Percentiles rank a stretch among this genome's conserved stretches.
These are phyloP conservation scores for Zygoascus biomembranicola DNA, from an alignment of 805 yeast species.

Conservation along the genomic window DNA sequence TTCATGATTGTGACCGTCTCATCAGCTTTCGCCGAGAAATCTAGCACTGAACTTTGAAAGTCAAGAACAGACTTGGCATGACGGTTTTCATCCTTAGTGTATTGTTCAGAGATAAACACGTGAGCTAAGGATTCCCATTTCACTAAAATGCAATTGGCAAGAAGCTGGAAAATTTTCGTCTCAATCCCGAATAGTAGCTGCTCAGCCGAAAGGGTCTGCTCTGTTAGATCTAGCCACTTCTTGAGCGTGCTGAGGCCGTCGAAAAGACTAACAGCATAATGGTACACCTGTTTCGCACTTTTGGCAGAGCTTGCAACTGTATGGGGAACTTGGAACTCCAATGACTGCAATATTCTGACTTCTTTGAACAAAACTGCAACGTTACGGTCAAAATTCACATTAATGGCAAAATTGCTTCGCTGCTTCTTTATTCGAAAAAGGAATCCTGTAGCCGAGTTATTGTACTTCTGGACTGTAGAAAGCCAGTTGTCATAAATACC, in stretches of 20 bases:
- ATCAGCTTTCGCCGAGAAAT: constrained; percentile 27
- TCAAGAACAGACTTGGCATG: constrained; percentile 26
- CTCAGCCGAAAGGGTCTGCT: constrained; percentile 31
- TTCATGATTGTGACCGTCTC: constrained; percentile 23
- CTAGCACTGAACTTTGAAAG: constrained; percentile 28
- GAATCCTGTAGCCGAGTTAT: constrained; percentile 24
- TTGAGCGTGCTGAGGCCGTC: constrained; percentile 43
- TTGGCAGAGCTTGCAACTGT: constrained; percentile 39
- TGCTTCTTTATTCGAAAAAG: constrained; percentile 32
- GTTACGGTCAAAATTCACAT: constrained; percentile 45
- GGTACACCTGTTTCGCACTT: constrained; percentile 44
- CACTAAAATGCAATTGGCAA: constrained; percentile 32
- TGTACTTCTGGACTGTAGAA: constrained; percentile 16
- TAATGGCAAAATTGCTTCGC: constrained; percentile 27
- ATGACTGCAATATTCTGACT: constrained; percentile 39
- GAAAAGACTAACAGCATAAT: constrained; percentile 44
- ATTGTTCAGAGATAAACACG: constrained; percentile 3
- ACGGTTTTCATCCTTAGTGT: constrained; percentile 25
- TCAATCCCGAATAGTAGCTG: constrained; percentile 20
- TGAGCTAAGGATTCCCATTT: constrained; percentile 39
- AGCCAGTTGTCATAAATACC: constrained; percentile 44
- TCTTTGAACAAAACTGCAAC: constrained; percentile 42
- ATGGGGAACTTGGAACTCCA: constrained; percentile 54
- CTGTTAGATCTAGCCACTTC: constrained; percentile 27
- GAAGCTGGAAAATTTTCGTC: constrained; percentile 10